These are phyloP conservation scores for Alternaria hordeiaustralica DNA, from an alignment of 2,329 filamentous ascomycete genomes.

Conservation along the genomic window DNA sequence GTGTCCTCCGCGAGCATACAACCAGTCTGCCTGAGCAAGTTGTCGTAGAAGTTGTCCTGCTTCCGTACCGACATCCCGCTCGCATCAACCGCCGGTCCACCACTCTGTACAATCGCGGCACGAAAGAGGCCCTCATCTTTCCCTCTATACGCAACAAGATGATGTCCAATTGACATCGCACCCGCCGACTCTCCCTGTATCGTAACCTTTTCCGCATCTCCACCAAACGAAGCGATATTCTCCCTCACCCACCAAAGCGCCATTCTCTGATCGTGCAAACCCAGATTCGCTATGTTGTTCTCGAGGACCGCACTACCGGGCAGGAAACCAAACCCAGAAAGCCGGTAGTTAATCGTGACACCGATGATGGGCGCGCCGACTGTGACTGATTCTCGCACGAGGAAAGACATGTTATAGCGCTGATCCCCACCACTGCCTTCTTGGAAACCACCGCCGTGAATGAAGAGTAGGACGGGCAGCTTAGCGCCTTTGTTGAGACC, in stretches of 20 bases:
- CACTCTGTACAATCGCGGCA: neutral
- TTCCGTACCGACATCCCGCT: constrained; percentile 12
- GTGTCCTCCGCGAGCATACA: constrained; percentile 5
- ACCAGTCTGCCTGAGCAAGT: constrained; percentile 4
- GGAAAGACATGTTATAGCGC: neutral
- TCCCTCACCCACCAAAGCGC: constrained; percentile 54
- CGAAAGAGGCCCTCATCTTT: constrained; percentile 20
- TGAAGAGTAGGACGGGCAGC: neutral
- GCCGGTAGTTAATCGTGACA: neutral
- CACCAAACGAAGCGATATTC: constrained; percentile 61
- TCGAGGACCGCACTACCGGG: neutral
- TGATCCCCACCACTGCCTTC: neutral
- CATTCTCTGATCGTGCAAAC: neutral
- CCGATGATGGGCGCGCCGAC: neutral
- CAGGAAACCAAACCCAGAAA: neutral
- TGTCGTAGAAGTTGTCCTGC: neutral
- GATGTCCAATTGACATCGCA: constrained; percentile 56
- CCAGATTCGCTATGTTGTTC: neutral
- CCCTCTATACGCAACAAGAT: constrained; percentile 43
- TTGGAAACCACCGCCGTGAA: neutral
- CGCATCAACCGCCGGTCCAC: neutral
- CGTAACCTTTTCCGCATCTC: constrained; percentile 57
- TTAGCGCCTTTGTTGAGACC: neutral
- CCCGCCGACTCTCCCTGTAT: constrained; percentile 65
- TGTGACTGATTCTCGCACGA: neutral